phyloP scores from a whole-genome alignment of 495 filamentous ascomycete genomes.

The Evansstolkia leycettana region DNA sequence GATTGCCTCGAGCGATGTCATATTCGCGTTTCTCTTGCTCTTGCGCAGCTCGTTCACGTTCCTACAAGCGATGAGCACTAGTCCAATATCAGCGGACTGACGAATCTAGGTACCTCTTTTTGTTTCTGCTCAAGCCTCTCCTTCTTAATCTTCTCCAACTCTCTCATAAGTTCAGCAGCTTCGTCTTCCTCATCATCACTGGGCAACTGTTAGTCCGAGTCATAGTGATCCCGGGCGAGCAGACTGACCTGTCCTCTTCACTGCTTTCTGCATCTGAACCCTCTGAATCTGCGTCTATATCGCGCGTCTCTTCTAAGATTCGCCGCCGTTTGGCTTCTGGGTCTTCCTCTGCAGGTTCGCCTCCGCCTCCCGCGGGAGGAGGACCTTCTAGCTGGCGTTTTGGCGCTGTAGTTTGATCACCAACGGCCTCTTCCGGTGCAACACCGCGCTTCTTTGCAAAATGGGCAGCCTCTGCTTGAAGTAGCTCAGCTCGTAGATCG shows the following conservation, averaged over 20 bases:
- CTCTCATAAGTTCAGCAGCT: constrained; percentile 77
- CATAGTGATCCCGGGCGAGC: not conserved
- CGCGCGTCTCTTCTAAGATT: constrained; percentile 76
- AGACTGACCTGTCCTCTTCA: constrained; percentile 51
- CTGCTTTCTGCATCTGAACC: constrained; percentile 56
- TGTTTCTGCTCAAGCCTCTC: constrained; percentile 79
- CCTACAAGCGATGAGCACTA: constrained; percentile 35
- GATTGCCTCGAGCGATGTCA: constrained; percentile 88
- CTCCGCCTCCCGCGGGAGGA: constrained; percentile 22
- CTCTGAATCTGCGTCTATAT: constrained; percentile 85
- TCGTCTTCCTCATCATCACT: constrained; percentile 81
- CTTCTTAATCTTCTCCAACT: constrained; percentile 87
- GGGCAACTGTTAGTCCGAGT: constrained; percentile 6
- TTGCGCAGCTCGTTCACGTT: constrained; percentile 58
- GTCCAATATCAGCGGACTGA: too few relatives aligned
- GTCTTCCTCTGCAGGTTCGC: constrained; percentile 48
- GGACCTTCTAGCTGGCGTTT: constrained; percentile 58
- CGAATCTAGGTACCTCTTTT: constrained; percentile 45
- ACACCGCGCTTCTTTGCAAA: constrained; percentile 71
- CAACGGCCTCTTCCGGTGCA: constrained; percentile 25
- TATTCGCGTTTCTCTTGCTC: constrained; percentile 75
- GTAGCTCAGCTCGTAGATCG: constrained; percentile 83
- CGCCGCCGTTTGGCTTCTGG: constrained; percentile 72
- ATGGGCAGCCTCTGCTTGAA: constrained; percentile 77
- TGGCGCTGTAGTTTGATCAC: constrained; percentile 23